phyloP scores from a whole-genome alignment of 371 early-diverging fungal species.

The Mucor lusitanicus region DNA sequence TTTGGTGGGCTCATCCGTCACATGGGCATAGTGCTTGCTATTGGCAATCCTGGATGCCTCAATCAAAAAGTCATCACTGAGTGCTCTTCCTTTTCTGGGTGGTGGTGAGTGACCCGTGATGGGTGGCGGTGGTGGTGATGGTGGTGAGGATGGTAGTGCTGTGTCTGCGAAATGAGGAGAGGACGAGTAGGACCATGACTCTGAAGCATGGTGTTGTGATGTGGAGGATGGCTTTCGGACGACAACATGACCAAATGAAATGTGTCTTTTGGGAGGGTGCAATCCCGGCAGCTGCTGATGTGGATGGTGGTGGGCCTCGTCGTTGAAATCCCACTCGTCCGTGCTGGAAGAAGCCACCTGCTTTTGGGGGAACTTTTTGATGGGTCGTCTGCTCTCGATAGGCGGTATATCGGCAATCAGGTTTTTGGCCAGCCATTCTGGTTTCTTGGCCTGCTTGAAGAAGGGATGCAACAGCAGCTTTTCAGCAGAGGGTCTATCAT shows the following conservation, averaged over 20 bases:
- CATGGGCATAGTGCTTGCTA: constrained; percentile 14
- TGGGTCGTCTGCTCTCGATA: constrained; percentile 64
- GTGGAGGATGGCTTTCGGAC: constrained; percentile 23
- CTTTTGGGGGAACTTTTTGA: constrained; percentile 38
- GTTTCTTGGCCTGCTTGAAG: constrained; percentile 78
- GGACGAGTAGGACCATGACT: constrained; percentile 17
- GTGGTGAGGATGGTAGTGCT: not conserved
- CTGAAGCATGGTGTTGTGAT: constrained; percentile 17
- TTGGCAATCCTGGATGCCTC: constrained; percentile 4
- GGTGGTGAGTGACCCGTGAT: not conserved
- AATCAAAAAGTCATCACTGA: constrained; percentile 24
- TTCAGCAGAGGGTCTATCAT: constrained; percentile 74
- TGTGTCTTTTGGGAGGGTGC: constrained; percentile 36
- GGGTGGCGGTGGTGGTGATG: not conserved
- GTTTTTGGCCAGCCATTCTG: constrained; percentile 62
- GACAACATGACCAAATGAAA: constrained; percentile 52
- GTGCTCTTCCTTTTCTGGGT: constrained; percentile 17
- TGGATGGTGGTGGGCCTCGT: constrained; percentile 9
- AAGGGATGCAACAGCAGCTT: constrained; percentile 79
- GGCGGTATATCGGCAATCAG: constrained; percentile 69
- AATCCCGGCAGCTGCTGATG: not conserved
- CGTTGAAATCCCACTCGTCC: constrained; percentile 51
- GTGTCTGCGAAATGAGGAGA: not conserved
- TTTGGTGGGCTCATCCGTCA: not conserved
- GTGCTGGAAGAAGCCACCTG: constrained; percentile 25